Evolutionary conservation across 345 rosid genomes (phyloP), one percentile per base, ranked within the genome.

Genomic region (Ricinus communis): DNA sequence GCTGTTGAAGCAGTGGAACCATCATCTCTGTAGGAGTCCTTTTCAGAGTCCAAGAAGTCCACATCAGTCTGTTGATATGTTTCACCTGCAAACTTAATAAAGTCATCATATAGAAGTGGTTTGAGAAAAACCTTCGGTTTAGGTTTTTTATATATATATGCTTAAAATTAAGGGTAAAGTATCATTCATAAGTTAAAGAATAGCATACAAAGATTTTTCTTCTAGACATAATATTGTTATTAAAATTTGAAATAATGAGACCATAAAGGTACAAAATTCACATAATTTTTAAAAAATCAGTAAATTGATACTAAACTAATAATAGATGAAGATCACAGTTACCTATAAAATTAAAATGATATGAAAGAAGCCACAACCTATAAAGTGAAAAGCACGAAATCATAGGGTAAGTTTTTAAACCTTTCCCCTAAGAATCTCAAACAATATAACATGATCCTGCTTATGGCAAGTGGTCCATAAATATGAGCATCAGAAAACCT

Each of bases 1-100:
- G 97, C 99, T 64, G 98, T 84, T 27, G 99, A 96, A 81, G 99
- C 99, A 68, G 99, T 96, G 47, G 99, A 96, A 74, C 99, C 99
- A 82, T 96, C 99, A 70, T 96, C 99, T 66, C 98, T 74, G 65
- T 80, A 93, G 22, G 84, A 76, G 73, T 91, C 97, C 71, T 83
- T 89, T 82, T 89, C 97, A 16, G 91, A 91, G 41, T 88, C 88
- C 66, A 96, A 86, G 73, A 96, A 96, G 70, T 86, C 97, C 33
- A 41, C 84, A 76, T 96, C 99, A 45, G 96, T 96, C 79, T 88
- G 91, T 75, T 86, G 84, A 79, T 91, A 96, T 67, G 95, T 88
- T 88, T 91, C 93, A 81, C 87, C 99, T 93, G 87, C 82, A 77
- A 47, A 46, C 16, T 59, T 11, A 38, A 50, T 52, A 54, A 69